Base-by-base conservation (phyloP, 2,329 filamentous ascomycete species). In the Pseudocercospora macadamiae region DNA sequence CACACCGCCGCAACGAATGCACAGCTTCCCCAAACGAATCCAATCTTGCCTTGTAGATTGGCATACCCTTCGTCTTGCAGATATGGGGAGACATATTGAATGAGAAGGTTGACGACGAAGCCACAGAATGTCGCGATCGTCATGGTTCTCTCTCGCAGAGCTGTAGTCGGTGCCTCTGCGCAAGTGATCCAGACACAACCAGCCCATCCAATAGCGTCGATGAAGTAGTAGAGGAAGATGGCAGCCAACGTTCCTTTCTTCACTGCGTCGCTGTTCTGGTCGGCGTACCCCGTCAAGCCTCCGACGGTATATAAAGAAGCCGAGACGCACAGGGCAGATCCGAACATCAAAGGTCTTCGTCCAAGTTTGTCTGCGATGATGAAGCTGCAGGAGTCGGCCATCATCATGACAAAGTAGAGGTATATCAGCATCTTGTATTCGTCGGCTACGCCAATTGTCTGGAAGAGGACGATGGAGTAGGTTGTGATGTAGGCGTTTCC, bases 351-450 rank as follows among this genome's bases (percentile, higher is more conserved):
- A 10, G 56, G 56, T n/a, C 56, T 7, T 6, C 56, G 56, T n/a
- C 56, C 56, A 7, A 59, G 21, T 42, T 54, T 54, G 25, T 59
- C 56, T 4, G 56, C 56, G 23, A 59, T 18, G 34, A 54, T 54
- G 36, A 59, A 59, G 30, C 39, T 42, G 51, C 39, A 59, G 10
- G 23, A 42, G 18, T 59, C 56, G 16, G 56, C 56, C 56, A 59
- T 54, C 51, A 59, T 54, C 19, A 49, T 34, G 28, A 54, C 12
- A 14, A 59, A 59, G 56, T 59, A 59, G 39, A 59, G 51, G 44
- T 59, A 59, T 36, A 59, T 59, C 18, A 59, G 45, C 56, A 54
- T 59, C 30, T 59, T 59, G 51, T 59, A 59, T 36, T 59, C 56
- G 51, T 59, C 44, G 4, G 51, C 32, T 30, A 59, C 28, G 28